phyloP scores from a whole-genome alignment of 345 rosid species.

The Garcia nutans region DNA sequence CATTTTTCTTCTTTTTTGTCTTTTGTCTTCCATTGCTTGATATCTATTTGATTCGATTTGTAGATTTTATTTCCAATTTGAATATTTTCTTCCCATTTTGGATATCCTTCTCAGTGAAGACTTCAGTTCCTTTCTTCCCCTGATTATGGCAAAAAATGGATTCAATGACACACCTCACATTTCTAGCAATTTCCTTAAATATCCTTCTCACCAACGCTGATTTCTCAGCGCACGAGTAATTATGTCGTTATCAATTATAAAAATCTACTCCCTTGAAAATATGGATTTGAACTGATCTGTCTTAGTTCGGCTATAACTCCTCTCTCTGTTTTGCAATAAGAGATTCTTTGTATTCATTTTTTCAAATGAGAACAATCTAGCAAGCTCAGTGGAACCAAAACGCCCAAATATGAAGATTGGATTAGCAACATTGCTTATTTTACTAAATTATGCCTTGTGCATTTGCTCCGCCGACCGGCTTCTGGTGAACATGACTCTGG shows the following conservation, averaged over 20 bases:
- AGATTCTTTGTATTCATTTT: neutral
- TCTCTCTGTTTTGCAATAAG: neutral
- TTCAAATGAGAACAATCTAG: neutral
- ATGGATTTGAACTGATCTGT: neutral
- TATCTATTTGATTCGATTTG: no score
- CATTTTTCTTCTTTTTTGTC: no score
- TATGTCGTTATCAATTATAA: neutral
- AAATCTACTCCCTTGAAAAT: no score
- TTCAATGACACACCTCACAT: neutral
- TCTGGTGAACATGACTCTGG: constrained; percentile 72
- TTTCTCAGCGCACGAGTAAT: neutral
- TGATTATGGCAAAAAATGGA: neutral
- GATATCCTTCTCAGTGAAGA: neutral
- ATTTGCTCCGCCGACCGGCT: constrained; percentile 34
- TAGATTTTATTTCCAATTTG: no score
- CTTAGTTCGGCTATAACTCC: neutral
- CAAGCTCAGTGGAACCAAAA: neutral
- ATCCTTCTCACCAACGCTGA: neutral
- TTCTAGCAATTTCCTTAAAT: neutral
- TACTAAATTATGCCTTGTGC: constrained; percentile 18
- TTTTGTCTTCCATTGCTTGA: no score
- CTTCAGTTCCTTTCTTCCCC: no score
- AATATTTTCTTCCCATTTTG: neutral
- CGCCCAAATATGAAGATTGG: constrained; percentile 1
- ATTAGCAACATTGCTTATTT: constrained; percentile 19